Percentiles rank a stretch among this genome's conserved stretches.
phyloP scores from a whole-genome alignment of 345 rosid genomes.

The Eucalyptus decipiens region DNA sequence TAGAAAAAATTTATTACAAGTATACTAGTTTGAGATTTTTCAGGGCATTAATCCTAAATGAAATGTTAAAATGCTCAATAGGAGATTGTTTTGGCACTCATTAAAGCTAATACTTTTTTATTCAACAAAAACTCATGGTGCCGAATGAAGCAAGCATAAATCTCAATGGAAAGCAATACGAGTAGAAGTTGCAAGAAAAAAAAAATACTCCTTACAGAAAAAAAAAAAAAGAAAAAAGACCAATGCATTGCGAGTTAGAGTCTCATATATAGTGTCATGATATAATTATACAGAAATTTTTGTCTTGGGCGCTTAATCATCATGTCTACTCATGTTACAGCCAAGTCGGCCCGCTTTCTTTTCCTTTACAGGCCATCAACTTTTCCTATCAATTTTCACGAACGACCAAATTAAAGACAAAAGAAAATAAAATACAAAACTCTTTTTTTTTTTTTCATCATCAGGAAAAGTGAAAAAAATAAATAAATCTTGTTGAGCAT shows the following conservation, averaged over 20 bases:
- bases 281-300: not conserved
- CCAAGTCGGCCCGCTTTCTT: not conserved
- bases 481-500: not conserved
- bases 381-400: not conserved
- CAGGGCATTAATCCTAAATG: rapidly evolving
- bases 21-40: rapidly evolving
- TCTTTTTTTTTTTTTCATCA: not conserved
- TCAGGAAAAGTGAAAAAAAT: not conserved
- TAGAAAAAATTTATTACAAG: rapidly evolving
- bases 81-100: not conserved
- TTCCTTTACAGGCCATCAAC: not conserved
- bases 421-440: not conserved
- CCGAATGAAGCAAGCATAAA: not conserved
- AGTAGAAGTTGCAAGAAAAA: not conserved
- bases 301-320: not conserved
- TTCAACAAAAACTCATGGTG: not conserved
- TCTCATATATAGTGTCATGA: not conserved
- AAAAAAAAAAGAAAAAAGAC: not conserved
- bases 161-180: not conserved
- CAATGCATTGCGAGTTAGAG: not conserved
- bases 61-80: not conserved
- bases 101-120: not conserved
- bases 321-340: not conserved
- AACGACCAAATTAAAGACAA: not conserved
- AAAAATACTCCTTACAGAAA: not conserved